These are phyloP conservation scores for Linum lewisii DNA, from an alignment of 345 rosid species.

Conservation along the genomic window DNA sequence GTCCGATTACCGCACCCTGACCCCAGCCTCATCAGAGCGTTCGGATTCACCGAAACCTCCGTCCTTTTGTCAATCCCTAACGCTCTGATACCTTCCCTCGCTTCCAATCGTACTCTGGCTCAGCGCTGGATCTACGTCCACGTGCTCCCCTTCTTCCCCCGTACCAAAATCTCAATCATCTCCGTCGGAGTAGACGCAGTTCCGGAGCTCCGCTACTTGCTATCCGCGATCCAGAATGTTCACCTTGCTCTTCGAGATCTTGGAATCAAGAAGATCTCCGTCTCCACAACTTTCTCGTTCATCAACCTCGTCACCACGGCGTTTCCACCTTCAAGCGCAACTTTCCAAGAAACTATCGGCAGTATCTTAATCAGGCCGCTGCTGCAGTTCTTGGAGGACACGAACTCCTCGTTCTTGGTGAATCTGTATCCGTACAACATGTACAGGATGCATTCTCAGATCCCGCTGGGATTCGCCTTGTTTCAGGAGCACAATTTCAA, in stretches of 20 bases:
- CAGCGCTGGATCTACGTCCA: conserved; percentile 59
- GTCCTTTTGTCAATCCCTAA: conserved; percentile 84
- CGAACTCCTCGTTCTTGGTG: conserved; percentile 70
- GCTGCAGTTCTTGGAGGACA: conserved; percentile 53
- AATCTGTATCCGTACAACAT: conserved; percentile 78
- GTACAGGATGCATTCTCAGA: conserved; percentile 51
- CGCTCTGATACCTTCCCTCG: conserved; percentile 47
- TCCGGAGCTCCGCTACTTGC: conserved; percentile 35
- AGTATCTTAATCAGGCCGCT: conserved; percentile 54
- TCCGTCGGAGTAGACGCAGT: conserved; percentile 65
- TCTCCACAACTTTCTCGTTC: conserved; percentile 87
- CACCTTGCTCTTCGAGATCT: conserved; percentile 45
- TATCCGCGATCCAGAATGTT: conserved; percentile 64
- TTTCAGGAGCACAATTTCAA: conserved; percentile 71
- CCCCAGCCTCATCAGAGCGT: conserved; percentile 54
- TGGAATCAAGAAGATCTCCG: conserved; percentile 48
- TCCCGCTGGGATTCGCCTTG: conserved; percentile 75
- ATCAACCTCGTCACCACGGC: conserved; percentile 48
- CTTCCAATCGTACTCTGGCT: conserved; percentile 70
- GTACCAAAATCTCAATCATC: conserved; percentile 57
- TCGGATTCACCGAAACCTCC: conserved; percentile 68
- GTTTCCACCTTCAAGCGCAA: conserved; percentile 73
- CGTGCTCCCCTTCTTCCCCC: conserved; percentile 77
- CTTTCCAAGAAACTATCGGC: conserved; percentile 56
- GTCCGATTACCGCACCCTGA: conserved; percentile 56